Base-by-base conservation (phyloP, 805 yeast genomes). In the Kodamaea neixiangensis region DNA sequence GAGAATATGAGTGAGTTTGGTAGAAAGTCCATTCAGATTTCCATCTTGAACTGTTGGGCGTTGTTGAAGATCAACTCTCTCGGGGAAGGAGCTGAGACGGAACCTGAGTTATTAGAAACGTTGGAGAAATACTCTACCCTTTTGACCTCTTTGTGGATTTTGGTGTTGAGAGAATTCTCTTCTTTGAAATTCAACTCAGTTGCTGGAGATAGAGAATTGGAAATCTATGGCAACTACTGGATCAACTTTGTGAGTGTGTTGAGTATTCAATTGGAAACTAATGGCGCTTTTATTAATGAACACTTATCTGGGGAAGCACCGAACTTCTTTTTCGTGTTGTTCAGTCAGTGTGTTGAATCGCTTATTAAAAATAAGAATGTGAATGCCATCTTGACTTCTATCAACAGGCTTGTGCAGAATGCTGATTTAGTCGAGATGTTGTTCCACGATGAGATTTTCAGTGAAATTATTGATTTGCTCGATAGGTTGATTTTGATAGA, bases 281-380 rank as follows among this genome's bases (percentile, higher is more conserved):
- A 85, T 54, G 70, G 76, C 1, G 58, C 66, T 0, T 63, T 75
- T 10, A 72, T 87, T 15, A 64, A 71, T 5, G 68, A 73, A 1
- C 73, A 81, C 33, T 64, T 89, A 42, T 78, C 75, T 4, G 82
- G 78, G 9, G 91, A 85, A 54, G 71, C 81, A 1, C 74, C 78
- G 3, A 82, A 81, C 54, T 87, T 91, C 57, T 85, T 87, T 66
- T 87, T 89, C 62, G 85, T 91, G 25, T 65, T 92, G 37, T 88
- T 87, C 68, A 88, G 97, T 9, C 87, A 89, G 57, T 89, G 97
- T 63, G 76, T 91, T 44, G 96, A 89, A 58, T 80, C 86, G 0
- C 73, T 91, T 54, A 78, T 86, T 14, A 69, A 62, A 48, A 70
- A 71, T 44, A 79, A 77, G 46, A 63, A 72, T 47, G 79, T 84